Percentiles rank a stretch among this genome's conserved stretches.
phyloP scores from a whole-genome alignment of 2,329 filamentous ascomycete genomes.

The Fusarium sp. region DNA sequence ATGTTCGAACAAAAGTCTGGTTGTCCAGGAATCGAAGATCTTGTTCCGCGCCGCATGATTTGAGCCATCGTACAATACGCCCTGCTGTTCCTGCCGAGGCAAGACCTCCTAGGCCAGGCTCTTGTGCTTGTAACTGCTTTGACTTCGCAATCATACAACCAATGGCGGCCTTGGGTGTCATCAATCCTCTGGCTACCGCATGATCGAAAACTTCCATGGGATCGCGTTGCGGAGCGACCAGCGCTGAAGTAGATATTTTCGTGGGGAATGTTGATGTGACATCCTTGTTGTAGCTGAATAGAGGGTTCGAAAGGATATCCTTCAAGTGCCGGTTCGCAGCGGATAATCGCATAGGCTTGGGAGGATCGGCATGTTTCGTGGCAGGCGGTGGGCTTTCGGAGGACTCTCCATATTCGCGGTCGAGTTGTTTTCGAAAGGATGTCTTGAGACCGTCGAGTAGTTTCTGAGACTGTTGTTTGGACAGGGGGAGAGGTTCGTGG shows the following conservation, averaged over 20 bases:
- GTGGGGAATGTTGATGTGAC: slow-evolving; percentile 32
- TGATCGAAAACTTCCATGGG: slow-evolving; percentile 64
- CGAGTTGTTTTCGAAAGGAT: slow-evolving; percentile 66
- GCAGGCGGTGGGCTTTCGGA: slow-evolving; percentile 38
- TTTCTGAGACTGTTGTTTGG: slow-evolving; percentile 59
- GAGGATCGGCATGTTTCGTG: slow-evolving; percentile 32
- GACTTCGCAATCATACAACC: slow-evolving; percentile 62
- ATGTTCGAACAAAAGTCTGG: slow-evolving; percentile 48
- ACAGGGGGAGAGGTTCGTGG: slow-evolving; percentile 62
- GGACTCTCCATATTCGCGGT: slow-evolving; percentile 62
- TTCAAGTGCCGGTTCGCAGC: slow-evolving; percentile 58
- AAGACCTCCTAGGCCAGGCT: slow-evolving; percentile 44
- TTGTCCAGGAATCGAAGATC: slow-evolving; percentile 56
- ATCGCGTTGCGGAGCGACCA: slow-evolving; percentile 44
- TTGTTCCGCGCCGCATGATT: slow-evolving; percentile 57
- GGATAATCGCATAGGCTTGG: slow-evolving; percentile 48
- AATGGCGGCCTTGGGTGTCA: slow-evolving; percentile 61
- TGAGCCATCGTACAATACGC: slow-evolving; percentile 63
- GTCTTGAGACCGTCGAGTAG: slow-evolving; percentile 64
- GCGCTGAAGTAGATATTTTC: slow-evolving; percentile 11
- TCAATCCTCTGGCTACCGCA: slow-evolving; percentile 63
- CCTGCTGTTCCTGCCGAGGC: slow-evolving; percentile 55
- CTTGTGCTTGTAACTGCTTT: slow-evolving; percentile 51
- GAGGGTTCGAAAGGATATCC: slow-evolving; percentile 64
- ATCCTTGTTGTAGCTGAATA: slow-evolving; percentile 55